Evolutionary conservation across 257 asterid genomes (phyloP).

Genomic region (Parsonsia alboflavescens): DNA sequence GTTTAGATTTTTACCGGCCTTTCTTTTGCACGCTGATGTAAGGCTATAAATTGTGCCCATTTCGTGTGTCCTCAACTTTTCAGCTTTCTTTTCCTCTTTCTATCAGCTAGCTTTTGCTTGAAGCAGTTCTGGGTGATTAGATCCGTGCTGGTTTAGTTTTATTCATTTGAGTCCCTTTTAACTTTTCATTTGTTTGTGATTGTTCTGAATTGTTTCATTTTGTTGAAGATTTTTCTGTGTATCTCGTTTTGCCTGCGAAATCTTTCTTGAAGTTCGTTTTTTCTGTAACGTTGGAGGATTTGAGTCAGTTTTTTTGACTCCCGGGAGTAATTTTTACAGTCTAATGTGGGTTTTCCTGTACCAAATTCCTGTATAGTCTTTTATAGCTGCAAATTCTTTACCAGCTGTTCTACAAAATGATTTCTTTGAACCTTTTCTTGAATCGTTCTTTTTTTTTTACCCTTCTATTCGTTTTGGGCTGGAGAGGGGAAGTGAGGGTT

Average conservation of each 20-base stretch:
- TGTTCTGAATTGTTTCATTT: background rate
- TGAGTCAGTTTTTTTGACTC: background rate
- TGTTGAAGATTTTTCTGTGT: background rate
- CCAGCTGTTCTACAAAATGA: background rate
- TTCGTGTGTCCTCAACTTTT: background rate
- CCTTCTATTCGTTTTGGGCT: background rate
- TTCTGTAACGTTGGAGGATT: background rate
- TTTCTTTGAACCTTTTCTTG: background rate
- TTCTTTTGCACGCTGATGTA: background rate
- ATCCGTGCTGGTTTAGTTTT: constrained; percentile 10
- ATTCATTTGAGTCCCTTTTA: constrained; percentile 1
- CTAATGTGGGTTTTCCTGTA: background rate
- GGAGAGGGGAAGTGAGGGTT: background rate
- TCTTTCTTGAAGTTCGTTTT: background rate
- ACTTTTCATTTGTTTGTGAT: background rate
- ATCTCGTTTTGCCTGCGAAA: background rate
- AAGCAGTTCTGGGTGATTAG: constrained; percentile 19
- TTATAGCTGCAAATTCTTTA: background rate
- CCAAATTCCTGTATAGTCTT: background rate
- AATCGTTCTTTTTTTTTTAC: background rate
- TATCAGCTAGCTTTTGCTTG: constrained; percentile 4
- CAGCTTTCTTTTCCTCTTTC: background rate
- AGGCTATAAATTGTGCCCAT: background rate
- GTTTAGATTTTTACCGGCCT: background rate
- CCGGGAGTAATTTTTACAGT: background rate